These are phyloP conservation scores for Xylaria castorea DNA, from an alignment of 495 filamentous ascomycete species.

Conservation along the genomic window DNA sequence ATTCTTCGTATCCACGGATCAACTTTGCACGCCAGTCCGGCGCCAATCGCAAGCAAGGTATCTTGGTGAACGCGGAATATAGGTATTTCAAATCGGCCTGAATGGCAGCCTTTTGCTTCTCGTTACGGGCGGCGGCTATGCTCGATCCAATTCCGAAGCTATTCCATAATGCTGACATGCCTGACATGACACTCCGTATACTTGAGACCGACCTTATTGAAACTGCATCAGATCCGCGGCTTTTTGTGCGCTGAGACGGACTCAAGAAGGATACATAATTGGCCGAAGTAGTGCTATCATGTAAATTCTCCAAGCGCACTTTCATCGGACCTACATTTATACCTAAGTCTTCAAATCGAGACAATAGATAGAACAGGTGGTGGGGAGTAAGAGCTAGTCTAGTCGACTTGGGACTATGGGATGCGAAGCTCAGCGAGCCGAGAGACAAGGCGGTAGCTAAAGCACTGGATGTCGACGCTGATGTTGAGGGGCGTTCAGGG, in stretches of 20 bases:
- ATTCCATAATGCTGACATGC: slow-evolving; percentile 91
- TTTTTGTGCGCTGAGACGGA: slow-evolving; percentile 75
- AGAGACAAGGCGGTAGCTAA: slow-evolving; percentile 86
- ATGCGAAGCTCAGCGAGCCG: slow-evolving; percentile 81
- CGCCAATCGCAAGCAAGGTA: slow-evolving; percentile 85
- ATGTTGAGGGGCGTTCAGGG: slow-evolving; percentile 59
- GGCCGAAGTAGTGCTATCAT: slow-evolving; percentile 81
- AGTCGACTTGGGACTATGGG: slow-evolving; percentile 81
- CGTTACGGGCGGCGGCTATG: slow-evolving; percentile 76
- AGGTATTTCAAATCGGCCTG: slow-evolving; percentile 91
- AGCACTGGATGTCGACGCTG: slow-evolving; percentile 72
- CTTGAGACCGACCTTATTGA: slow-evolving; percentile 96
- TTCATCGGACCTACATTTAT: slow-evolving; percentile 95
- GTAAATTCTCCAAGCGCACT: slow-evolving; percentile 91
- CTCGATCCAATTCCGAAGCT: slow-evolving; percentile 79
- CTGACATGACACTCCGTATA: slow-evolving; percentile 95
- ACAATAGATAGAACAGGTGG: slow-evolving; percentile 94
- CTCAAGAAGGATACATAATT: slow-evolving; percentile 97
- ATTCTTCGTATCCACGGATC: slow-evolving; percentile 94
- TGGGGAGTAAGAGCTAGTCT: slow-evolving; percentile 96
- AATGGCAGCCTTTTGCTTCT: slow-evolving; percentile 84
- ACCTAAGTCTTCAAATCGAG: slow-evolving; percentile 89
- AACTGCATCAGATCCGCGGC: slow-evolving; percentile 78
- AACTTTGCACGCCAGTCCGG: slow-evolving; percentile 88
- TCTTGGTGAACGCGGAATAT: slow-evolving; percentile 98